Evolutionary conservation across 345 rosid species (phyloP).

Genomic region (Ricinus communis): DNA sequence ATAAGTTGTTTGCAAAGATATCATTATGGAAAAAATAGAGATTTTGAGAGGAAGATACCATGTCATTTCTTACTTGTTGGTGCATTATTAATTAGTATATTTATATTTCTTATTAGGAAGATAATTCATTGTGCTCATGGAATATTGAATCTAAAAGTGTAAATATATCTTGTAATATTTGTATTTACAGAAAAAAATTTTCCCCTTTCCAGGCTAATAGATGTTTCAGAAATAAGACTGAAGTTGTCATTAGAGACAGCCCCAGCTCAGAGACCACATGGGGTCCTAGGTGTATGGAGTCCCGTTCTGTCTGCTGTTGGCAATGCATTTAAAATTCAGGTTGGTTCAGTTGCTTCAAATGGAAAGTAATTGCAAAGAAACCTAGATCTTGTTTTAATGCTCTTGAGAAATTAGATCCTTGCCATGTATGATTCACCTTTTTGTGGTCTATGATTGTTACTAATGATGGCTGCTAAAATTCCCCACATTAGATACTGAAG

Average conservation of each 20-base stretch:
- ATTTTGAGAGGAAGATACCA: background rate
- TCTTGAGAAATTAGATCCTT: background rate
- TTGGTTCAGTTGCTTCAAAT: conserved; percentile 22
- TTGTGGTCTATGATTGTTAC: background rate
- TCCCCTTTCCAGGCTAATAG: conserved; percentile 68
- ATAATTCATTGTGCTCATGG: conserved; percentile 11
- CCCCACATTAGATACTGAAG: background rate
- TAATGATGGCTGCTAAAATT: background rate
- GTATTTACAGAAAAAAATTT: background rate
- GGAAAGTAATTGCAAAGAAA: background rate
- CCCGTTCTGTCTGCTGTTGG: conserved; percentile 94
- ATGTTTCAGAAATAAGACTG: conserved; percentile 89
- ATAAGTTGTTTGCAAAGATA: background rate
- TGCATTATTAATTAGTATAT: background rate
- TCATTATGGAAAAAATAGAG: background rate
- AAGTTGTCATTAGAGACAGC: conserved; percentile 89
- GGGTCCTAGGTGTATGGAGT: conserved; percentile 94
- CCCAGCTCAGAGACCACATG: conserved; percentile 89
- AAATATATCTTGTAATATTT: conserved; percentile 2
- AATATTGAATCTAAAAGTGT: background rate
- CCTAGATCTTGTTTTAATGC: background rate
- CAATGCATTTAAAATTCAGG: conserved; percentile 97
- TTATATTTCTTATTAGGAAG: background rate
- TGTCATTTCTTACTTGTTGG: background rate
- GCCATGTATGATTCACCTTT: background rate